Base-by-base conservation (phyloP, 306 rosid species). In the Vigna trinervia region DNA sequence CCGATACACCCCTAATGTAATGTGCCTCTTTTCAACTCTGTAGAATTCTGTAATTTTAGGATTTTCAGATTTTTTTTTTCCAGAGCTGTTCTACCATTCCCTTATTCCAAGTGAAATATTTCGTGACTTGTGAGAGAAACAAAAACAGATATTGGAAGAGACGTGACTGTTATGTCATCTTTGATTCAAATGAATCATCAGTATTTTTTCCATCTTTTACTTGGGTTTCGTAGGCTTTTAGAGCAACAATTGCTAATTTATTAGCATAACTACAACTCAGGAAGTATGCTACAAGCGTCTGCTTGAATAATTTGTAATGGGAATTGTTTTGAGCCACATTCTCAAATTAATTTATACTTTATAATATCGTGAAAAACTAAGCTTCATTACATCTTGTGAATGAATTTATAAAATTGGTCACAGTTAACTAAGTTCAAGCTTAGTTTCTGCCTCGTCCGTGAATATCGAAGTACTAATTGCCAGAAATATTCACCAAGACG, bases 1-100 rank as follows among this genome's bases (percentile, higher is more conserved):
- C 97, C 62, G 92, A 87, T 81, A 88, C 93, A 85, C 87, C 93
- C 88, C 78, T 91, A 75, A 81, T 87, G 96, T 92, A 92, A 92
- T 88, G 86, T 88, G 78, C 84, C 84, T 82, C 85, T 81, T 85
- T 89, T 82, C 80, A 81, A 80, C 85, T 85, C 86, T 75, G 78
- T 86, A 83, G 96, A 81, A 74, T 86, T 77, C 70, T 86, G 91
- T 79, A 84, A 80, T 81, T 84, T 28, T 84, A 87, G 87, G 80
- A 74, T 86, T 82, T 80, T 84, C 85, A 67, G 78, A 89, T 88
- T 90, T 85, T 88, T 89, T 53, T 85, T 88, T 88, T 85, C 76
- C 83, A 61, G 81, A 85, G 22, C 56, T 81, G 78, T 71, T 65
- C 68, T 79, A 48, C 41, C 71, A 68, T 80, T 66, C 52, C 68